phyloP scores from a whole-genome alignment of 352 stramenopile species.

The Globisporangium splendens region DNA sequence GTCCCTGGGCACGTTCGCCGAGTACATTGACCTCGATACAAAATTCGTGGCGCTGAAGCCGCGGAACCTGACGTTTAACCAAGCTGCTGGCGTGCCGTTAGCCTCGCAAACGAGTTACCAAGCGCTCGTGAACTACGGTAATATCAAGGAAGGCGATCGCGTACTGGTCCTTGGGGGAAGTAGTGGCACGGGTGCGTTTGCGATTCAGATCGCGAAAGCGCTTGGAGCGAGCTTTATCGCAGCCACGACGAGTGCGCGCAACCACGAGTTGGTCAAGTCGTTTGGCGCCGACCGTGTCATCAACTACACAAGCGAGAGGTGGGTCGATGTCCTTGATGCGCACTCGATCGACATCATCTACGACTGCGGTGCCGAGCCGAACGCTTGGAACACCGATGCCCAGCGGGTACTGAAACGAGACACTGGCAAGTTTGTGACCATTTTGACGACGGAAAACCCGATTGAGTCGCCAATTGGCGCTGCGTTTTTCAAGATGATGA shows the following conservation, averaged over 20 bases:
- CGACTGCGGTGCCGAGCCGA: slow-evolving; percentile 23
- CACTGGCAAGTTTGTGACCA: slow-evolving; percentile 22
- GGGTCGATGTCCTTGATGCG: slow-evolving; percentile 24
- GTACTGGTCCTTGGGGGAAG: slow-evolving; percentile 60
- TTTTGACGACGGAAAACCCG: background rate
- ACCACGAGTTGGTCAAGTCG: slow-evolving; percentile 25
- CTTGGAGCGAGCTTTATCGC: slow-evolving; percentile 48
- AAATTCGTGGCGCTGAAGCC: slow-evolving; percentile 48
- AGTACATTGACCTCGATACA: slow-evolving; percentile 41
- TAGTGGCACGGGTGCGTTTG: slow-evolving; percentile 56
- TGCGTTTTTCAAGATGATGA: no score
- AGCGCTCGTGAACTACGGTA: slow-evolving; percentile 29
- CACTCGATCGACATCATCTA: slow-evolving; percentile 19
- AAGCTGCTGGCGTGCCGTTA: slow-evolving; percentile 53
- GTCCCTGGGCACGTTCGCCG: slow-evolving; percentile 44
- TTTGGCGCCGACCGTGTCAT: slow-evolving; percentile 50
- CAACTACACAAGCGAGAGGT: slow-evolving; percentile 43
- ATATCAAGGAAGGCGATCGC: slow-evolving; percentile 20
- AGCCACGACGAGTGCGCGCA: slow-evolving; percentile 40
- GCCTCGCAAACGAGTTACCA: slow-evolving; percentile 61
- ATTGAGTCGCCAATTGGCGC: no score
- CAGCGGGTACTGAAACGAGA: slow-evolving; percentile 28
- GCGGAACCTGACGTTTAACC: slow-evolving; percentile 36
- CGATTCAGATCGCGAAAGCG: slow-evolving; percentile 55
- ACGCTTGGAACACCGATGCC: slow-evolving; percentile 24